These are phyloP conservation scores for Simplicillium aogashimaense DNA, from an alignment of 2,329 filamentous ascomycete genomes.

Conservation along the genomic window DNA sequence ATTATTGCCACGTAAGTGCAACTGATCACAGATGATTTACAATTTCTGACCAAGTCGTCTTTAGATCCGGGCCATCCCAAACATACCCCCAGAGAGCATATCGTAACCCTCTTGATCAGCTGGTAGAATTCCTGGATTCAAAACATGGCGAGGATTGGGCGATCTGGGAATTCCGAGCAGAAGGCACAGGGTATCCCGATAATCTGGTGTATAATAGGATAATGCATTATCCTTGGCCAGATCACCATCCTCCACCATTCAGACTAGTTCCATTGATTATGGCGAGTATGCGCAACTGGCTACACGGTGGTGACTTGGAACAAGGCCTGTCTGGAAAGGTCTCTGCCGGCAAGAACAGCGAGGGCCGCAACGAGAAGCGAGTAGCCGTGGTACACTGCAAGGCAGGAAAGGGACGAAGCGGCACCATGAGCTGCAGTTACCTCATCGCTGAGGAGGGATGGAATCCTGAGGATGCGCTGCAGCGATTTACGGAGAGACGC, in stretches of 20 bases:
- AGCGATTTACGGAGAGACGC: slow-evolving; percentile 62
- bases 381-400: slow-evolving; percentile 95
- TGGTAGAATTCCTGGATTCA: slow-evolving; percentile 79
- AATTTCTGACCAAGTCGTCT: slow-evolving; percentile 7
- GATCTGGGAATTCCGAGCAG: slow-evolving; percentile 96
- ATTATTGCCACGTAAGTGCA: slow-evolving; percentile 50
- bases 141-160: slow-evolving; percentile 81
- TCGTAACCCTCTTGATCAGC: slow-evolving; percentile 79
- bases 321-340: slow-evolving; percentile 1
- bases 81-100: slow-evolving; percentile 89
- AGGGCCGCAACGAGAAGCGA: slow-evolving; percentile 30
- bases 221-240: slow-evolving; percentile 89
- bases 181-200: slow-evolving; percentile 93
- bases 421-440: slow-evolving; percentile 80
- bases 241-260: slow-evolving; percentile 95
- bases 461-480: slow-evolving; percentile 41
- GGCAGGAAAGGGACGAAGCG: slow-evolving; percentile 88
- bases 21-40: neutral
- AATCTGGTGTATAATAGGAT: slow-evolving; percentile 77
- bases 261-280: slow-evolving; percentile 79
- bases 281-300: slow-evolving; percentile 87
- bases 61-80: slow-evolving; percentile 78
- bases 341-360: slow-evolving; percentile 5
- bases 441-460: slow-evolving; percentile 75
- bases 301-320: slow-evolving; percentile 40